Evolutionary conservation across 352 stramenopile genomes (phyloP).

Genomic region (Plasmopara muralis): DNA sequence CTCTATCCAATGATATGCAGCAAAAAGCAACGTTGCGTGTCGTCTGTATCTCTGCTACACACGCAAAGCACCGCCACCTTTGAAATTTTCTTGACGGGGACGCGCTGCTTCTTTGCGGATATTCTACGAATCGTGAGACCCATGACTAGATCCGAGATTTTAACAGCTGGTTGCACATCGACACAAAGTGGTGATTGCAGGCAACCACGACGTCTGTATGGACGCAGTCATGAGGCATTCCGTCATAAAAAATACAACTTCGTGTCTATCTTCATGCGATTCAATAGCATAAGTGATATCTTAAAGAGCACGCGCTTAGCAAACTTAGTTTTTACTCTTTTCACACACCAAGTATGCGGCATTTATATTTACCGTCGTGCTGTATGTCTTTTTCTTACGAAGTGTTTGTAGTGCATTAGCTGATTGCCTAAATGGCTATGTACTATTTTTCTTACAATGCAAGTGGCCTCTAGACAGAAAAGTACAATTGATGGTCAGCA

Average conservation of each 20-base stretch:
- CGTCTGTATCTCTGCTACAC: conserved; percentile 80
- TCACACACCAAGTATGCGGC: neutral
- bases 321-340: neutral
- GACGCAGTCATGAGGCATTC: conserved; percentile 50
- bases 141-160: conserved; percentile 69
- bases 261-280: no score
- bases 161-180: conserved; percentile 69
- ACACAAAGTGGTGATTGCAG: conserved; percentile 77
- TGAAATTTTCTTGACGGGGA: conserved; percentile 54
- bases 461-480: conserved; percentile 20
- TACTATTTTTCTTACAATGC: conserved; percentile 70
- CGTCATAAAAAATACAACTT: conserved; percentile 48
- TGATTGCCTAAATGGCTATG: conserved; percentile 60
- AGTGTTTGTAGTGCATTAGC: conserved; percentile 21
- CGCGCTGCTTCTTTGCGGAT: conserved; percentile 86
- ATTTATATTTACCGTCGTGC: neutral
- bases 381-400: conserved; percentile 1
- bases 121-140: conserved; percentile 81
- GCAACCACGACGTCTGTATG: conserved; percentile 82
- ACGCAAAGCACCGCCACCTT: conserved; percentile 67
- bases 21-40: conserved; percentile 53
- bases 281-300: no score
- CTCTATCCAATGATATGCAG: conserved; percentile 35
- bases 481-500: conserved; percentile 15
- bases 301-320: no score